Conservation (phyloP, 441 rosid genomes). For the Viola pubescens region DNA sequence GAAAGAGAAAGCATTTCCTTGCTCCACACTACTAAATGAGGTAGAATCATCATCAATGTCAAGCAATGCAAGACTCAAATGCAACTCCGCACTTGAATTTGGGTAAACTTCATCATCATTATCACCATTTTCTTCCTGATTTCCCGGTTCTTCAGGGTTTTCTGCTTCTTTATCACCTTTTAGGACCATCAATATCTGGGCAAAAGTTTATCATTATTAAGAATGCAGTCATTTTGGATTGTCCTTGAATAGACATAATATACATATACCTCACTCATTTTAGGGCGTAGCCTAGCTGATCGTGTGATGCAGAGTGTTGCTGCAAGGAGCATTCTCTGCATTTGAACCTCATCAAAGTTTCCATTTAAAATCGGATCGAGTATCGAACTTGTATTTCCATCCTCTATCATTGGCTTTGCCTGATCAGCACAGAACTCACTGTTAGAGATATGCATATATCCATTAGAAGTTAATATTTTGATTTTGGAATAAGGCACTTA, state of each 20-base stretch:
- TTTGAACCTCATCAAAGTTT: constrained; percentile 41
- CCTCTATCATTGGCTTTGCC: constrained; percentile 68
- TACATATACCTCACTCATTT: constrained; percentile 52
- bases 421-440: constrained; percentile 23
- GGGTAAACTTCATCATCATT: constrained; percentile 73
- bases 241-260: background rate
- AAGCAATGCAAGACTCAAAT: constrained; percentile 62
- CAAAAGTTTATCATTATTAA: background rate
- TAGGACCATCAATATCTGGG: constrained; percentile 54
- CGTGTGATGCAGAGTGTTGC: constrained; percentile 59
- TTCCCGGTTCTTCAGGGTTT: constrained; percentile 2
- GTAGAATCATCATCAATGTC: constrained; percentile 53
- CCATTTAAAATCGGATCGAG: constrained; percentile 53
- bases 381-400: constrained; percentile 41
- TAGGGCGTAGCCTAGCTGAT: constrained; percentile 70
- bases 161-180: constrained; percentile 35
- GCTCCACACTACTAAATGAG: constrained; percentile 57
- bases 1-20: constrained; percentile 31
- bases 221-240: background rate
- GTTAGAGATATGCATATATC: constrained; percentile 6
- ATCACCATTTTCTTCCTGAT: constrained; percentile 35
- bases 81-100: constrained; percentile 44
- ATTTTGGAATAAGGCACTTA: constrained; percentile 26
- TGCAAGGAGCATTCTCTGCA: constrained; percentile 63
- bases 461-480: background rate